phyloP scores from a whole-genome alignment of 169 alveolate genomes.

The Eimeria acervulina region DNA sequence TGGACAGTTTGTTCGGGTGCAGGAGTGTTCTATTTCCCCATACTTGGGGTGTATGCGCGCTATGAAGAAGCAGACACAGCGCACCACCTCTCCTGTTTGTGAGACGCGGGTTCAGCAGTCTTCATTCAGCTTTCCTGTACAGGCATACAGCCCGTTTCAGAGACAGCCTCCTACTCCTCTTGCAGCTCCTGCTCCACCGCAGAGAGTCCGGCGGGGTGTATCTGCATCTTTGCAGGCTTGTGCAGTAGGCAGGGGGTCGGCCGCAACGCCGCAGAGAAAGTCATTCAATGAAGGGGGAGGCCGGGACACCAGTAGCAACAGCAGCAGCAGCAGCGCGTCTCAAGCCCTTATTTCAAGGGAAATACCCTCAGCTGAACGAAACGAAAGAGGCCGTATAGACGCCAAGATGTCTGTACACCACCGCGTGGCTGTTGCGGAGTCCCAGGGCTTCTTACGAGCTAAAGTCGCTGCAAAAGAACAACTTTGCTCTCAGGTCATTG shows the following conservation, averaged over 20 bases:
- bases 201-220: background rate
- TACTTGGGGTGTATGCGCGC: background rate
- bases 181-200: background rate
- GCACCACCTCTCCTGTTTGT: background rate
- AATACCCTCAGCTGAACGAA: background rate
- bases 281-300: too few species aligned
- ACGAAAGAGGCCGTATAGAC: background rate
- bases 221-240: background rate
- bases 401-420: constrained; percentile 21
- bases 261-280: too few species aligned
- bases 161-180: background rate
- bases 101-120: constrained; percentile 19
- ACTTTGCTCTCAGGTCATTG: constrained; percentile 55
- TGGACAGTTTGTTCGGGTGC: background rate
- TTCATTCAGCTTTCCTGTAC: constrained; percentile 3
- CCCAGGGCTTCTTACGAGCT: constrained; percentile 68
- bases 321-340: background rate
- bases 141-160: constrained; percentile 46
- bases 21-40: background rate
- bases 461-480: constrained; percentile 69
- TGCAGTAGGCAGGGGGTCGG: constrained; percentile 3
- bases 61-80: constrained; percentile 1
- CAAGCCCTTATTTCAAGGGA: background rate
- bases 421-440: constrained; percentile 40
- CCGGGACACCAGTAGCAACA: background rate